phyloP scores from a whole-genome alignment of 1,284 basidiomycete genomes.

The Naganishia sp. region DNA sequence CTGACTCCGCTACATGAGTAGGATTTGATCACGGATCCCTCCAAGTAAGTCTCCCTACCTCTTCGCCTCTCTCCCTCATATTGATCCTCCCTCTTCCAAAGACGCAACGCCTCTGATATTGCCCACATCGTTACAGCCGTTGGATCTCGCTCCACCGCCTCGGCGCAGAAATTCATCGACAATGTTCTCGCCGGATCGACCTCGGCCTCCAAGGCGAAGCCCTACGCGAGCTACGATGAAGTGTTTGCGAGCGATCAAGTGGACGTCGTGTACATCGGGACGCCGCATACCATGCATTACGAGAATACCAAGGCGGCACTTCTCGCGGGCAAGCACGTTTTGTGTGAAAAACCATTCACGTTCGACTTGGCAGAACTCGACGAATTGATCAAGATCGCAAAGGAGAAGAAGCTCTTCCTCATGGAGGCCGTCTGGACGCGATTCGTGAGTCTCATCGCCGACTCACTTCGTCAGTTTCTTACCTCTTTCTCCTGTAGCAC shows the following conservation, averaged over 20 bases:
- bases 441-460: conserved; percentile 36
- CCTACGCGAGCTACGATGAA: conserved; percentile 74
- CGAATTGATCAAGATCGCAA: conserved; percentile 70
- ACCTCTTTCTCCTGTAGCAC: conserved; percentile 34
- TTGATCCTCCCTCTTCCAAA: conserved; percentile 40
- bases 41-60: conserved; percentile 37
- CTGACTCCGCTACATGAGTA: conserved; percentile 9
- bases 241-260: conserved; percentile 76
- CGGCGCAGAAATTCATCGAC: conserved; percentile 71
- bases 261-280: conserved; percentile 79
- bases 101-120: conserved; percentile 71
- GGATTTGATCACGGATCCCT: conserved; percentile 32
- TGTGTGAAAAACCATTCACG: conserved; percentile 73
- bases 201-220: conserved; percentile 62
- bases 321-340: conserved; percentile 77
- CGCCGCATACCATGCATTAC: conserved; percentile 84
- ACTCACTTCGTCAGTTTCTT: background rate
- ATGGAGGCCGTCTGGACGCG: conserved; percentile 66
- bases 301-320: conserved; percentile 73
- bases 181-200: conserved; percentile 51
- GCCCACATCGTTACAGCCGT: conserved; percentile 74
- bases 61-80: conserved; percentile 34
- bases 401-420: conserved; percentile 74
- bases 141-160: conserved; percentile 70
- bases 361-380: conserved; percentile 57